phyloP scores from a whole-genome alignment of 768 basidiomycete species.

The Trametes cingulata region DNA sequence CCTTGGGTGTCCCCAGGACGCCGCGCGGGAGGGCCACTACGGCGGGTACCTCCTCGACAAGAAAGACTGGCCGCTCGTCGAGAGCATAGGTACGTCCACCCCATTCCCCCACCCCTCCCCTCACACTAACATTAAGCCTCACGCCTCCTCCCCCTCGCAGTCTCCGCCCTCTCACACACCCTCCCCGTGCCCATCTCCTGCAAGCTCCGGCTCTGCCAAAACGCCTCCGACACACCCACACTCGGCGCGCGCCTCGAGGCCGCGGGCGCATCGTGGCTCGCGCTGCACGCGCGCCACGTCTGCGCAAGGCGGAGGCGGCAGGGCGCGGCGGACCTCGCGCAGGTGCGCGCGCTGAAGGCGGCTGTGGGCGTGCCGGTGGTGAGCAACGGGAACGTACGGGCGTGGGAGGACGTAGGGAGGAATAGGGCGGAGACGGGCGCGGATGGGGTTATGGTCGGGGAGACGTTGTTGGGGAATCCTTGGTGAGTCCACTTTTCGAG shows the following conservation, averaged over 20 bases:
- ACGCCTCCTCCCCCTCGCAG: slow-evolving; percentile 35
- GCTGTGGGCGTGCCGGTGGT: slow-evolving; percentile 57
- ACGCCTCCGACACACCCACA: slow-evolving; percentile 51
- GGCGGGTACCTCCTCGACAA: slow-evolving; percentile 76
- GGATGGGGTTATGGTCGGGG: slow-evolving; percentile 81
- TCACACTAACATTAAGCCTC: neutral
- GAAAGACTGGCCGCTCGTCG: slow-evolving; percentile 71
- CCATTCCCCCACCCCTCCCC: neutral
- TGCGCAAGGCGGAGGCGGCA: slow-evolving; percentile 69
- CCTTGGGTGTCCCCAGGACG: slow-evolving; percentile 77
- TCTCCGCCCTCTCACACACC: slow-evolving; percentile 62
- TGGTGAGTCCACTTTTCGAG: slow-evolving; percentile 46
- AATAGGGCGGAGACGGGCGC: slow-evolving; percentile 61
- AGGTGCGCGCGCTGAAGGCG: slow-evolving; percentile 58
- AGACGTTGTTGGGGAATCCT: slow-evolving; percentile 73
- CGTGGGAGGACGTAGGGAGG: slow-evolving; percentile 52
- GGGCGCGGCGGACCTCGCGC: slow-evolving; percentile 66
- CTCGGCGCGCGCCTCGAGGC: slow-evolving; percentile 59
- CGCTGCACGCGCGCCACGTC: slow-evolving; percentile 74
- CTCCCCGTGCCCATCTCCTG: slow-evolving; percentile 66
- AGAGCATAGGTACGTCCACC: slow-evolving; percentile 55
- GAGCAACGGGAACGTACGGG: slow-evolving; percentile 79
- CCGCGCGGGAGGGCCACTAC: slow-evolving; percentile 64
- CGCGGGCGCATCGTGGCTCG: slow-evolving; percentile 69
- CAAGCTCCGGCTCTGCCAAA: slow-evolving; percentile 49